A percentile compares a stretch with the other conserved stretches of the same genome.
phyloP scores from a whole-genome alignment of 495 filamentous ascomycete genomes.

The Aspergillus mulundensis region DNA sequence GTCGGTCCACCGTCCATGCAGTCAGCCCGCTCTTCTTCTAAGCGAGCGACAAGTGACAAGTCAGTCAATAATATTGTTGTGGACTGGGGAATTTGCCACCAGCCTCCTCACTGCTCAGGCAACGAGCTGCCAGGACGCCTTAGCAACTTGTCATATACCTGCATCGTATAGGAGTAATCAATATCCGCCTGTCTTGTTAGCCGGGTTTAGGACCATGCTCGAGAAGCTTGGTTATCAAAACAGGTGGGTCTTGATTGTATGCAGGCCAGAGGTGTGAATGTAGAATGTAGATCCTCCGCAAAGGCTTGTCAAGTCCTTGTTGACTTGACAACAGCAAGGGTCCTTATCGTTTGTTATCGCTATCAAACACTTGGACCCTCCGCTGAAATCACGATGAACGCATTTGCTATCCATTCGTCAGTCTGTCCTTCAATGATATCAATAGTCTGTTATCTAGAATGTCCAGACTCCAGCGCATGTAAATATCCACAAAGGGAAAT shows the following conservation, averaged over 20 bases:
- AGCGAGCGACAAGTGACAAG: not conserved
- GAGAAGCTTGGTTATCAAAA: too few relatives aligned
- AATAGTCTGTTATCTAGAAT: not conserved
- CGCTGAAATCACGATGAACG: not conserved
- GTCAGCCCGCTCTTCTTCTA: not conserved
- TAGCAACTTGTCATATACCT: too few relatives aligned
- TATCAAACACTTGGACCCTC: not conserved
- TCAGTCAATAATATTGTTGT: not conserved
- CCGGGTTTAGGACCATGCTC: too few relatives aligned
- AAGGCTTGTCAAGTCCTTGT: conserved; percentile 3
- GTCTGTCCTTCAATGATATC: not conserved
- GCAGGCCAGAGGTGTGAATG: too few relatives aligned
- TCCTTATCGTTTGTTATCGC: not conserved
- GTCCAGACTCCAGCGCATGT: too few relatives aligned
- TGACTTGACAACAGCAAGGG: conserved; percentile 5
- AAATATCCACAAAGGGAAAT: not conserved
- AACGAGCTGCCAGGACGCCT: not conserved
- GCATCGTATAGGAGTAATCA: too few relatives aligned
- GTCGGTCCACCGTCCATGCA: not conserved
- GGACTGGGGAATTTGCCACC: not conserved
- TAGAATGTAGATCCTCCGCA: too few relatives aligned
- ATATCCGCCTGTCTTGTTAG: too few relatives aligned
- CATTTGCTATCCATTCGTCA: not conserved
- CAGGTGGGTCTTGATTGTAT: too few relatives aligned
- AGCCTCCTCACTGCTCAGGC: not conserved